Evolutionary conservation across 495 filamentous ascomycete genomes (phyloP), one percentile per base, ranked within the genome.

Genomic region (Aspergillus bridgeri): DNA sequence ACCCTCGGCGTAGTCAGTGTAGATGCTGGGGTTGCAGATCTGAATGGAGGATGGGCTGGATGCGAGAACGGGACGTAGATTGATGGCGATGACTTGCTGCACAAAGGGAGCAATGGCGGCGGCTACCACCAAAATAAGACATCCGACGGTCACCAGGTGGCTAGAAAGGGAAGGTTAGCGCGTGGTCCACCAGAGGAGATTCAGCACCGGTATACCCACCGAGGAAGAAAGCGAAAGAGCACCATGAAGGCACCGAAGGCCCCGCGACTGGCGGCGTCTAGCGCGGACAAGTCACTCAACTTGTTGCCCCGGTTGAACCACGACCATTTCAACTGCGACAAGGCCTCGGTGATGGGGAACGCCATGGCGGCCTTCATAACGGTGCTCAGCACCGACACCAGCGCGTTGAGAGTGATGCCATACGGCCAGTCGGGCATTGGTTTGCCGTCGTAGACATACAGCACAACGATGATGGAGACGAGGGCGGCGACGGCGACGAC

Each of bases 281-380:
- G 70, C 11, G 63, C 44, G 11, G 65, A 54, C 42, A 79, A 71
- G 56, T 81, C 79, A n/a, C 58, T 65, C 19, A 82, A 43, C 42
- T 66, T 67, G 56, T 72, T 72, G 42, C 69, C 65, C 5, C 64
- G 60, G 7, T 69, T 68, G 56, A 79, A 79, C 71, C 74, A 79
- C 21, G 74, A 75, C 77, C 77, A 80, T 58, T 80, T 82, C 7
- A 81, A 66, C 60, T 80, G 78, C 2, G 68, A 67, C 19, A 82
- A 48, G 8, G 65, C 71, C 51, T 76, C 72, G 3, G 64, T 68
- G 52, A 80, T 55, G 9, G 72, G 65, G 18, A 75, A 69, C 1
- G 68, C 60, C 63, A 81, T 67, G 6, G 77, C 71, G 6, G 72
- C 67, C 51, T 76, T 76, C 57, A 74, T 73, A 13, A 78, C 60